A percentile compares a stretch with the other conserved stretches of the same genome.
Evolutionary conservation across 108 stramenopile genomes (phyloP).

Genomic region (Mayamaea pseudoterrestris): DNA sequence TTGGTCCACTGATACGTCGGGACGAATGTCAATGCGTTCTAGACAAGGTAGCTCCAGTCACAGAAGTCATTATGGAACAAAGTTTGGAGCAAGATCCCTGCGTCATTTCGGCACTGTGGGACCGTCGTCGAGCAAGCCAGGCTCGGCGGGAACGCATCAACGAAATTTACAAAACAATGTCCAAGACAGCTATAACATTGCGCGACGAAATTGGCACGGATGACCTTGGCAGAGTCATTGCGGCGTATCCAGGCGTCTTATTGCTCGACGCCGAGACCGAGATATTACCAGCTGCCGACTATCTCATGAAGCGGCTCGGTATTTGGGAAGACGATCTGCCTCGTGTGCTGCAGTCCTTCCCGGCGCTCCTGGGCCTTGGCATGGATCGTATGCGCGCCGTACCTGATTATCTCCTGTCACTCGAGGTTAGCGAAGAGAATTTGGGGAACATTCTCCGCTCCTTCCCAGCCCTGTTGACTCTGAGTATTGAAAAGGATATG

Average conservation of each 20-base stretch:
- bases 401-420: conserved; percentile 21
- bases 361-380: conserved; percentile 37
- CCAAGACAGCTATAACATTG: conserved; percentile 31
- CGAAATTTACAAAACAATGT: conserved; percentile 43
- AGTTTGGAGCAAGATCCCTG: conserved; percentile 2
- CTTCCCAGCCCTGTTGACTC: conserved; percentile 48
- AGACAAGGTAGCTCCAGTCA: conserved; percentile 47
- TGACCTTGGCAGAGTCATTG: conserved; percentile 50
- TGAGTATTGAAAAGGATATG: conserved; percentile 46
- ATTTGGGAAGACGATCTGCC: conserved; percentile 53
- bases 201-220: conserved; percentile 39
- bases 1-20: conserved; percentile 56
- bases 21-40: conserved; percentile 34
- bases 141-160: conserved; percentile 23
- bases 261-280: conserved; percentile 44
- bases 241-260: conserved; percentile 49
- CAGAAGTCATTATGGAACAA: conserved; percentile 3
- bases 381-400: conserved; percentile 32
- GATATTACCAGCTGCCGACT: conserved; percentile 26
- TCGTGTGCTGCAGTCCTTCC: conserved; percentile 43
- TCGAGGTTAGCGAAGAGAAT: conserved; percentile 41
- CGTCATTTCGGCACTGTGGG: conserved; percentile 11
- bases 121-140: conserved; percentile 1
- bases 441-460: conserved; percentile 48
- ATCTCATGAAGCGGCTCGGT: conserved; percentile 43